Percentiles rank a stretch among this genome's conserved stretches.
phyloP scores from a whole-genome alignment of 352 stramenopile genomes.

The Pythium brachiatum region DNA sequence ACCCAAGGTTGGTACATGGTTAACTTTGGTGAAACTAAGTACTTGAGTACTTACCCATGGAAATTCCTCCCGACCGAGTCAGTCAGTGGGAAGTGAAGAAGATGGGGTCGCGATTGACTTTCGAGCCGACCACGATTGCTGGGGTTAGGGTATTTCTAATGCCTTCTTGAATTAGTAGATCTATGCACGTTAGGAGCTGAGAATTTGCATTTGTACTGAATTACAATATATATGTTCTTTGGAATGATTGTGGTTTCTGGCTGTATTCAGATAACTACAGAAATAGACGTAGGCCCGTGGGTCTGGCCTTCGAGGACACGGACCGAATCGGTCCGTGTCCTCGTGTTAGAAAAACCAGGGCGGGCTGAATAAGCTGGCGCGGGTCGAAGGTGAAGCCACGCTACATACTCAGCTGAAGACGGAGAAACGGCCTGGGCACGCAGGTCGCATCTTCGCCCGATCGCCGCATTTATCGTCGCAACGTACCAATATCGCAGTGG shows the following conservation, averaged over 20 bases:
- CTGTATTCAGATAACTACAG: not conserved
- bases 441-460: conserved; percentile 10
- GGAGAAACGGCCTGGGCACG: not conserved
- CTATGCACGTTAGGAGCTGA: too few relatives aligned
- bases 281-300: not conserved
- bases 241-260: not conserved
- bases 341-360: not conserved
- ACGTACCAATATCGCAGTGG: conserved; percentile 9
- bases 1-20: too few relatives aligned
- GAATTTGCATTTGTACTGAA: too few relatives aligned
- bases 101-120: conserved; percentile 16
- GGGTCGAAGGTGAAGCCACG: not conserved
- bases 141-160: not conserved
- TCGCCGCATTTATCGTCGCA: conserved; percentile 13
- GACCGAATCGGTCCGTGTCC: not conserved
- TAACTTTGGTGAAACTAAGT: too few relatives aligned
- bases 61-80: too few relatives aligned
- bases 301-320: too few relatives aligned
- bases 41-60: too few relatives aligned
- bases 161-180: not conserved
- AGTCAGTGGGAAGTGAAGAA: conserved; percentile 6
- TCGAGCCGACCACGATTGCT: conserved; percentile 15
- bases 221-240: not conserved
- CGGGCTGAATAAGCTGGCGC: not conserved
- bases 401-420: conserved; percentile 10